Conservation (phyloP, 78 protist genomes). For the Chrysochromulina parva region DNA sequence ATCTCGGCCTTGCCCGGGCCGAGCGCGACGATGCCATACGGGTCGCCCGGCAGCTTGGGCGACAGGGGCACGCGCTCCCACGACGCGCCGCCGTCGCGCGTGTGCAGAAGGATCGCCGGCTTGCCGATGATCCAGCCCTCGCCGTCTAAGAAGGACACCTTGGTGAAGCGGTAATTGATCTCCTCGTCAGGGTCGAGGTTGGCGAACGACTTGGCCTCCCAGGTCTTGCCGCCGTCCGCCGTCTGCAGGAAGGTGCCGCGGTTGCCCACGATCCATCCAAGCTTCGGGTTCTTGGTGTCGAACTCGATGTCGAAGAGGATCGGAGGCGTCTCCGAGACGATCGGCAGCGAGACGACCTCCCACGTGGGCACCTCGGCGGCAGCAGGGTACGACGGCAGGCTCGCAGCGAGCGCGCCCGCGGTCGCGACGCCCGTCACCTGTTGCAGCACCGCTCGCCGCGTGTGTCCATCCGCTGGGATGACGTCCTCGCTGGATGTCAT, state of each 20-base stretch:
- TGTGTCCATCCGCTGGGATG: too few species aligned
- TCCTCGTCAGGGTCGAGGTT: slow-evolving; percentile 25
- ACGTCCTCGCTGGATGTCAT: too few species aligned
- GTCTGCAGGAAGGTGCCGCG: slow-evolving; percentile 21
- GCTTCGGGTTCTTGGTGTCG: not conserved
- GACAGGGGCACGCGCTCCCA: slow-evolving; percentile 35
- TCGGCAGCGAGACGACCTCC: not conserved
- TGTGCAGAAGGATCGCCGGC: slow-evolving; percentile 35
- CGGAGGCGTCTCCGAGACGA: not conserved
- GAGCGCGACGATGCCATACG: not conserved
- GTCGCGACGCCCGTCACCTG: too few species aligned
- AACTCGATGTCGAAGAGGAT: slow-evolving; percentile 23
- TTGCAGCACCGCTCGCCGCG: too few species aligned
- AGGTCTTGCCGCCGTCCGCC: not conserved
- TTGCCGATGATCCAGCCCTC: slow-evolving; percentile 33
- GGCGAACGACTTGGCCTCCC: slow-evolving; percentile 12
- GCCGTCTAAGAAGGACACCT: slow-evolving; percentile 2
- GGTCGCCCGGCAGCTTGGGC: slow-evolving; percentile 39
- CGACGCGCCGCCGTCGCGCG: not conserved
- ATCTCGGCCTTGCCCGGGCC: slow-evolving; percentile 32
- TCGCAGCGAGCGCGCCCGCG: too few species aligned
- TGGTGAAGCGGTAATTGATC: slow-evolving; percentile 27
- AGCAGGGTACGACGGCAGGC: not conserved
- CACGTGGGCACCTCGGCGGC: not conserved
- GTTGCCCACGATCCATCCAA: slow-evolving; percentile 21